Percentiles rank a stretch among this genome's conserved stretches.
Evolutionary conservation across 805 yeast species (phyloP).

Genomic region (Metschnikowia proteae): DNA sequence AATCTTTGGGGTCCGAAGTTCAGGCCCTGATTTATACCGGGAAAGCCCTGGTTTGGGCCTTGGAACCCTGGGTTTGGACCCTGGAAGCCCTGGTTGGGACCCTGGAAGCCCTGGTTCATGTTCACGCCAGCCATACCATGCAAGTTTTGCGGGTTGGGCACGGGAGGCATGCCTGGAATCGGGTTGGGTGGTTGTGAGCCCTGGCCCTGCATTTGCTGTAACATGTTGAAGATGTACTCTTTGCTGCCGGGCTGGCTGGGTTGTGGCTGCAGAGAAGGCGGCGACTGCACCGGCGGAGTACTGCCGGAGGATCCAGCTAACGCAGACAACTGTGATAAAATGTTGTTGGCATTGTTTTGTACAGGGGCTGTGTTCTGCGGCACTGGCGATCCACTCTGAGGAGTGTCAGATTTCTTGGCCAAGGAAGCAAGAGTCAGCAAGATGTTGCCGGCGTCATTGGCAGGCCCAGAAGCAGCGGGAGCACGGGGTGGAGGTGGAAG

Average conservation of each 20-base stretch:
- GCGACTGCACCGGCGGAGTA: constrained; percentile 11
- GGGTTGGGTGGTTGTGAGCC: constrained; percentile 1
- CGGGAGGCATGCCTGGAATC: constrained; percentile 11
- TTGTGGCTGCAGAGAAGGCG: constrained; percentile 13
- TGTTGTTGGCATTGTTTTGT: constrained; percentile 31
- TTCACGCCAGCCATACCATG: constrained; percentile 1
- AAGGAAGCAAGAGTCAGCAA: constrained; percentile 67
- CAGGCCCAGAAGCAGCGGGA: constrained; percentile 8
- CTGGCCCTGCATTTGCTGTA: constrained; percentile 46
- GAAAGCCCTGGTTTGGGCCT: not conserved
- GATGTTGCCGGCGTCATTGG: constrained; percentile 53
- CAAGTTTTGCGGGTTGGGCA: constrained; percentile 12
- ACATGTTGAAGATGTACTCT: constrained; percentile 46
- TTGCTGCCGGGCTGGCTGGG: constrained; percentile 23
- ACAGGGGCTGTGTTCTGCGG: constrained; percentile 13
- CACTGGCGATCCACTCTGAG: constrained; percentile 26
- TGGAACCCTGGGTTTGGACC: not conserved
- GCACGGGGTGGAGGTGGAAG: constrained; percentile 7
- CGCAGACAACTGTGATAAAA: constrained; percentile 43
- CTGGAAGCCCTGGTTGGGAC: not conserved
- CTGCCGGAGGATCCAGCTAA: constrained; percentile 23
- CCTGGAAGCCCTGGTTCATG: not conserved
- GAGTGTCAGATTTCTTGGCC: constrained; percentile 42
- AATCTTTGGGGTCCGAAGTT: constrained; percentile 13
- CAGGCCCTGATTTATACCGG: constrained; percentile 7